Evolutionary conservation across 2,329 filamentous ascomycete species (phyloP).

Genomic region (Escovopsis sp.): DNA sequence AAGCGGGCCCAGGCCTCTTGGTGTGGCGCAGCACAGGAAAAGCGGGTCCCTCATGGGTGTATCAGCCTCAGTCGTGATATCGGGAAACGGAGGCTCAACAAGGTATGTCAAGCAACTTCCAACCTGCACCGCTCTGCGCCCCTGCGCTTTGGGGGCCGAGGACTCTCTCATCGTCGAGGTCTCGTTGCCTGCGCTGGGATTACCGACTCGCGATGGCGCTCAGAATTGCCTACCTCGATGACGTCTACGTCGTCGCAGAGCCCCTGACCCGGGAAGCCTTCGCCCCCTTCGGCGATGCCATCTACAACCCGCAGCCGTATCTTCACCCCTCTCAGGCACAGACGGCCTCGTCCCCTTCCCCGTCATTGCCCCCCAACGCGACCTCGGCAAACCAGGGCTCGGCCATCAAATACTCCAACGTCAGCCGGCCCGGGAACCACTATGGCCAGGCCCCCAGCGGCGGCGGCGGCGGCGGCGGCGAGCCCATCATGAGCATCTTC

Average conservation of each 20-base stretch:
- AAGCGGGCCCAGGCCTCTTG: no score
- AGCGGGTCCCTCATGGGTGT: no score
- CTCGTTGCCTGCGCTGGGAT: background rate
- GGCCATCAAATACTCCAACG: slow-evolving; percentile 72
- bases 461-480: slow-evolving; percentile 28
- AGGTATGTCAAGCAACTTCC: no score
- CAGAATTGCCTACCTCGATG: slow-evolving; percentile 9
- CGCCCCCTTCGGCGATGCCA: slow-evolving; percentile 66
- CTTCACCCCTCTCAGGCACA: slow-evolving; percentile 28
- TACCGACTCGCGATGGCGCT: slow-evolving; percentile 11
- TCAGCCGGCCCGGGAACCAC: slow-evolving; percentile 57
- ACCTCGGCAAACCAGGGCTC: slow-evolving; percentile 69
- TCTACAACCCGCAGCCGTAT: slow-evolving; percentile 54
- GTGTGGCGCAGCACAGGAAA: no score
- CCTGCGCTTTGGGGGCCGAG: background rate
- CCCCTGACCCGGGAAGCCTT: slow-evolving; percentile 59
- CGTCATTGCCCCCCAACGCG: slow-evolving; percentile 28
- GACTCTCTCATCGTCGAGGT: background rate
- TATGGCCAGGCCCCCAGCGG: slow-evolving; percentile 53
- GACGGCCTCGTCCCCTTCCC: slow-evolving; percentile 23
- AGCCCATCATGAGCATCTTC: slow-evolving; percentile 74
- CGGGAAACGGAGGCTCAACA: no score
- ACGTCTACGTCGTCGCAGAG: slow-evolving; percentile 35
- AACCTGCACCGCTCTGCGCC: no score
- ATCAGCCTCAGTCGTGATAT: no score